A percentile compares a stretch with the other conserved stretches of the same genome.
Conservation (phyloP, 805 yeast genomes). For the Kregervanrija pseudodelftensis region DNA sequence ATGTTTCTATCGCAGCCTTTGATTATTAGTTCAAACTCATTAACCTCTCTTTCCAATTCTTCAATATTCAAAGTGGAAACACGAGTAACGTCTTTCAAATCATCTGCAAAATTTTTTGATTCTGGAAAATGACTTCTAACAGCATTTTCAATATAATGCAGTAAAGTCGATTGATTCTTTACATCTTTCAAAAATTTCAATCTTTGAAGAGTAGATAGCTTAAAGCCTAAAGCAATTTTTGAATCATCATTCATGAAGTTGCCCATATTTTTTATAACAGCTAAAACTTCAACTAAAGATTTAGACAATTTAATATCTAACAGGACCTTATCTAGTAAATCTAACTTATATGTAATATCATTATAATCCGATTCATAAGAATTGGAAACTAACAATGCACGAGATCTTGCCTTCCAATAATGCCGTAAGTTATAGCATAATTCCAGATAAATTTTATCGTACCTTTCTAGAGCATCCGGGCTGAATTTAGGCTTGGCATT, state of each 20-base stretch:
- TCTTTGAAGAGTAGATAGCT: slow-evolving; percentile 59
- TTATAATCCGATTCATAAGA: slow-evolving; percentile 60
- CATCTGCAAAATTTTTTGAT: slow-evolving; percentile 52
- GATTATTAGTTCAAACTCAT: slow-evolving; percentile 44
- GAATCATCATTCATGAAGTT: slow-evolving; percentile 71
- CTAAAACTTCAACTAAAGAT: slow-evolving; percentile 50
- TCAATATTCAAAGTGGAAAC: slow-evolving; percentile 59
- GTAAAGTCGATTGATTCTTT: slow-evolving; percentile 60
- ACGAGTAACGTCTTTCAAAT: slow-evolving; percentile 43
- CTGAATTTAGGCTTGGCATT: slow-evolving; percentile 44
- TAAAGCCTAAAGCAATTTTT: slow-evolving; percentile 65
- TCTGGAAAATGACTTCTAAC: slow-evolving; percentile 63
- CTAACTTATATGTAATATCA: slow-evolving; percentile 50
- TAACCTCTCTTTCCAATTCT: slow-evolving; percentile 52
- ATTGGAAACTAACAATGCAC: slow-evolving; percentile 47
- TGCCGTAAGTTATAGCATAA: slow-evolving; percentile 58
- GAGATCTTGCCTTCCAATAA: slow-evolving; percentile 69
- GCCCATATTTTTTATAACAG: slow-evolving; percentile 65
- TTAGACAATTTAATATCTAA: slow-evolving; percentile 44
- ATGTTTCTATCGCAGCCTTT: slow-evolving; percentile 46
- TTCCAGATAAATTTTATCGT: slow-evolving; percentile 65
- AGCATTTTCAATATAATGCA: slow-evolving; percentile 68
- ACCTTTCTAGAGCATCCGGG: slow-evolving; percentile 51
- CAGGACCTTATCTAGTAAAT: slow-evolving; percentile 52
- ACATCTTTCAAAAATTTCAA: slow-evolving; percentile 66